phyloP scores from a whole-genome alignment of 2,329 filamentous ascomycete species.

The Fusarium sp. region DNA sequence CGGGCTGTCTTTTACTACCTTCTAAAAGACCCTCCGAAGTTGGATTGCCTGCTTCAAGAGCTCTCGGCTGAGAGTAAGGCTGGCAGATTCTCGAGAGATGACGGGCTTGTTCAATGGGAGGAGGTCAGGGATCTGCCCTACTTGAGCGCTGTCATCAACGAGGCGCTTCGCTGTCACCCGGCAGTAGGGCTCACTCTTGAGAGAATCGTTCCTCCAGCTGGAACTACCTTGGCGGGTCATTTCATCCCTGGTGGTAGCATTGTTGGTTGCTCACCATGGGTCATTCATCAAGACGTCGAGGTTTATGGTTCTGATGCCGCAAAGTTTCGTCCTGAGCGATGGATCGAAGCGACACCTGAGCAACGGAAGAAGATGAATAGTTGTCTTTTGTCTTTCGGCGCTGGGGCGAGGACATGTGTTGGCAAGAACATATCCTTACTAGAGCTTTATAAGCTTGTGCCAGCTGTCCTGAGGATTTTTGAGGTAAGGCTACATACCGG shows the following conservation, averaged over 20 bases:
- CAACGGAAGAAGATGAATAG: conserved; percentile 33
- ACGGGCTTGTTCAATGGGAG: conserved; percentile 75
- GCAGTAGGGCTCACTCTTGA: conserved; percentile 80
- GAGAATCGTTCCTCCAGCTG: conserved; percentile 76
- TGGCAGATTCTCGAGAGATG: conserved; percentile 65
- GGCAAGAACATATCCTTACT: conserved; percentile 75
- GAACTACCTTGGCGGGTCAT: conserved; percentile 72
- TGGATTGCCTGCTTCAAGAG: conserved; percentile 70
- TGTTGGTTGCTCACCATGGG: conserved; percentile 81
- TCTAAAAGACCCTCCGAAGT: conserved; percentile 70
- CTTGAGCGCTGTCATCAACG: conserved; percentile 83
- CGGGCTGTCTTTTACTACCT: conserved; percentile 80
- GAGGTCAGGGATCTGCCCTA: conserved; percentile 80
- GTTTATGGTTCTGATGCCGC: conserved; percentile 80
- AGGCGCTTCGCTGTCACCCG: conserved; percentile 82
- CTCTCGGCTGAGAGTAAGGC: conserved; percentile 69
- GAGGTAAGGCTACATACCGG: conserved; percentile 5
- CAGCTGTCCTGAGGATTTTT: conserved; percentile 46
- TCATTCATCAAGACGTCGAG: conserved; percentile 76
- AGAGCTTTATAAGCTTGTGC: conserved; percentile 74
- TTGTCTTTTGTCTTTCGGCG: conserved; percentile 71
- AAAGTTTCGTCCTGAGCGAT: conserved; percentile 76
- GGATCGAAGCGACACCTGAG: conserved; percentile 67
- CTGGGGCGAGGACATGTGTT: conserved; percentile 77
- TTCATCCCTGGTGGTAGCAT: conserved; percentile 78